These are phyloP conservation scores for Pyracantha coccinea DNA, from an alignment of 331 rosid genomes.

Conservation along the genomic window DNA sequence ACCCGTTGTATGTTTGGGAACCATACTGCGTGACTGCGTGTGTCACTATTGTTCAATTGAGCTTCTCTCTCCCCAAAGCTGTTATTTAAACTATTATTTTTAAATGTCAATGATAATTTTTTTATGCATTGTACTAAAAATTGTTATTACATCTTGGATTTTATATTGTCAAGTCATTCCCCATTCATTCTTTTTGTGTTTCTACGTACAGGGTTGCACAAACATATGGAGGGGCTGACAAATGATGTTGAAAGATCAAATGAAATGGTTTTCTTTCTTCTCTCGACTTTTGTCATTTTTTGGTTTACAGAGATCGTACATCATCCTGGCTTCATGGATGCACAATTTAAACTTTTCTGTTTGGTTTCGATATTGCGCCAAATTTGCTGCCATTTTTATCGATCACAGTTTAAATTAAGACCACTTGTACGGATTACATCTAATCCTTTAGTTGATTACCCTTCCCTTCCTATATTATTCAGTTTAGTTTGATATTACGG, in stretches of 20 bases:
- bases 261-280: constrained; percentile 55
- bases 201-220: constrained; percentile 52
- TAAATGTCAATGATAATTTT: not conserved
- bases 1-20: not conserved
- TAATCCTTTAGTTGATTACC: not conserved
- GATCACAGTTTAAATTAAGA: not conserved
- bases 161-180: not conserved
- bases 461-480: not conserved
- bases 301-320: not conserved
- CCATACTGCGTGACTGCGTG: not conserved
- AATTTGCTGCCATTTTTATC: not conserved
- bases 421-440: not conserved
- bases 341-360: not conserved
- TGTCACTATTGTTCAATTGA: not conserved
- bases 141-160: not conserved
- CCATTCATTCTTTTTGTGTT: not conserved
- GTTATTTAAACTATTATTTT: no score
- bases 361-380: not conserved
- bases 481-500: not conserved
- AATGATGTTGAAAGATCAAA: constrained; percentile 93
- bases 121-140: not conserved
- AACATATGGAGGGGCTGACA: constrained; percentile 71
- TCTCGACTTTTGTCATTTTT: constrained; percentile 7
- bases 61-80: not conserved
- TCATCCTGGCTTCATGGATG: not conserved